phyloP scores from a whole-genome alignment of 2,329 filamentous ascomycete genomes.

The Phoma sp. region DNA sequence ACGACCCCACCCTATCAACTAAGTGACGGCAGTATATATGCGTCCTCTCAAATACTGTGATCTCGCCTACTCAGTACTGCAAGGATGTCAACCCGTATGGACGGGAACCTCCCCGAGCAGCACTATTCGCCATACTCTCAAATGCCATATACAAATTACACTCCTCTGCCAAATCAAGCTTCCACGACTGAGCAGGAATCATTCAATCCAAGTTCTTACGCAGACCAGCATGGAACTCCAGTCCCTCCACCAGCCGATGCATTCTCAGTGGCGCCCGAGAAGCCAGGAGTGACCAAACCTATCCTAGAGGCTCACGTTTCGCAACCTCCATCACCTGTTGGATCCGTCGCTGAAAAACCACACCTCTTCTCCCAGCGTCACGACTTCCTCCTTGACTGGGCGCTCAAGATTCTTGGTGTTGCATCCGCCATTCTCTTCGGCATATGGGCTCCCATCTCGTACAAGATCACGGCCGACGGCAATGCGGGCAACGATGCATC shows the following conservation, averaged over 20 bases:
- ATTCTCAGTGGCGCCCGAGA: neutral
- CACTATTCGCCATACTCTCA: neutral
- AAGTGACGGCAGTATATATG: neutral
- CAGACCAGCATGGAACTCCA: neutral
- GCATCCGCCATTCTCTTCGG: slow-evolving; percentile 14
- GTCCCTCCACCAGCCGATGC: neutral
- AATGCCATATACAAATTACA: neutral
- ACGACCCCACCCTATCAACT: neutral
- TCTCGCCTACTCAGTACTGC: neutral
- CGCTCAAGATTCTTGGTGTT: slow-evolving; percentile 14
- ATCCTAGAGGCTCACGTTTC: neutral
- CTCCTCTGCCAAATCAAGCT: neutral
- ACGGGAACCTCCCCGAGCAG: neutral
- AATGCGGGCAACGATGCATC: slow-evolving; percentile 11
- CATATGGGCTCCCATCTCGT: slow-evolving; percentile 20
- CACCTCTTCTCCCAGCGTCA: slow-evolving; percentile 1
- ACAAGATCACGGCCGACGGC: slow-evolving; percentile 2
- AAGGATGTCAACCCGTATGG: neutral
- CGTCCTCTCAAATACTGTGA: neutral
- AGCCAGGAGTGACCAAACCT: neutral
- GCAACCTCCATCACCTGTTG: neutral
- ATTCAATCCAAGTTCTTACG: neutral
- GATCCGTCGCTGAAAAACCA: neutral
- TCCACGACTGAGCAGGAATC: neutral
- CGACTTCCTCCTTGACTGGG: slow-evolving; percentile 13